These are phyloP conservation scores for Boletales sp. DNA, from an alignment of 768 basidiomycete species.

Conservation along the genomic window DNA sequence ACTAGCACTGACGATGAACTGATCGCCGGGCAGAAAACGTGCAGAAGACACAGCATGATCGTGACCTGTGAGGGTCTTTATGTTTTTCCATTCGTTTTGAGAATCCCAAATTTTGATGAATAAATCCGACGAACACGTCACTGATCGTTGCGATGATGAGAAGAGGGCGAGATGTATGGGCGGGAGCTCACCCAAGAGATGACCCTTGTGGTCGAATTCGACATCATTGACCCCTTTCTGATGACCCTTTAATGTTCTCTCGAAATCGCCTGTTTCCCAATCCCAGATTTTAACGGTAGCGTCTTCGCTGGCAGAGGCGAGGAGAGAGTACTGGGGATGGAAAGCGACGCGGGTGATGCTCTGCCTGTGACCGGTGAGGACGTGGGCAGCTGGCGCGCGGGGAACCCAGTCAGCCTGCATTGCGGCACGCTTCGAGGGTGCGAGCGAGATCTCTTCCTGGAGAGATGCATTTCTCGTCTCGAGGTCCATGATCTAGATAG, in stretches of 20 bases:
- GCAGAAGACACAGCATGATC: slow-evolving; percentile 89
- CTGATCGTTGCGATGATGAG: slow-evolving; percentile 12
- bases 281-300: slow-evolving; percentile 93
- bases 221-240: slow-evolving; percentile 86
- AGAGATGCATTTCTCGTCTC: slow-evolving; percentile 78
- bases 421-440: slow-evolving; percentile 49
- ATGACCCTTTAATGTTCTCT: slow-evolving; percentile 88
- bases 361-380: slow-evolving; percentile 71
- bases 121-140: slow-evolving; percentile 77
- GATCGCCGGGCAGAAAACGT: slow-evolving; percentile 81
- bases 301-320: slow-evolving; percentile 87
- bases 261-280: slow-evolving; percentile 94
- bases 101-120: slow-evolving; percentile 93
- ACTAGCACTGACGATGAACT: slow-evolving; percentile 80
- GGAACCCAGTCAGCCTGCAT: slow-evolving; percentile 86
- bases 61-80: slow-evolving; percentile 82
- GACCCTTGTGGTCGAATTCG: slow-evolving; percentile 86
- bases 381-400: slow-evolving; percentile 76
- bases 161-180: background rate
- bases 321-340: slow-evolving; percentile 78
- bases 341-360: slow-evolving; percentile 79
- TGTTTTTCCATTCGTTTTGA: slow-evolving; percentile 86
- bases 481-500: slow-evolving; percentile 84
- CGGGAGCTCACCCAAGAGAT: slow-evolving; percentile 58
- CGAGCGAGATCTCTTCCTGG: slow-evolving; percentile 63